Conservation (phyloP, 2,329 filamentous ascomycete species). For the Keithomyces neogunnii region DNA sequence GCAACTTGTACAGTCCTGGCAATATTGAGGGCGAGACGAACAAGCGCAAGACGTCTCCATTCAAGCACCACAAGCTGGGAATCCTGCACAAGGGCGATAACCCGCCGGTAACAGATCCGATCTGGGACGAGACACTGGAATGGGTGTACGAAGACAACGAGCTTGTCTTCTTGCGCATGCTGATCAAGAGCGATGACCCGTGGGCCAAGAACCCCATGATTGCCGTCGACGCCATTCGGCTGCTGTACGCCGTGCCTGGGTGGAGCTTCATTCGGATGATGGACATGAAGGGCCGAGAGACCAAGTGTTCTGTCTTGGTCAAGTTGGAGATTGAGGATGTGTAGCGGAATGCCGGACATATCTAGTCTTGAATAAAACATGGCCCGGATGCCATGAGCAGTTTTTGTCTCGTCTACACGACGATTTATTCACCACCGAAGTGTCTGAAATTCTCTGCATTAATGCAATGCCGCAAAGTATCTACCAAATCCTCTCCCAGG, state of each 20-base stretch:
- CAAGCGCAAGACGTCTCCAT: slow-evolving; percentile 54
- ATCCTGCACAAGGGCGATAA: slow-evolving; percentile 51
- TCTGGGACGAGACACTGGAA: slow-evolving; percentile 58
- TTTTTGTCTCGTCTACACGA: too few species aligned
- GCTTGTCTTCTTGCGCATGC: slow-evolving; percentile 52
- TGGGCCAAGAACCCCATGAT: slow-evolving; percentile 55
- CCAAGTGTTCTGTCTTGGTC: slow-evolving; percentile 51
- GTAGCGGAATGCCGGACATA: slow-evolving; percentile 4
- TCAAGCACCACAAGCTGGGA: slow-evolving; percentile 49
- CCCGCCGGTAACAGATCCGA: slow-evolving; percentile 48
- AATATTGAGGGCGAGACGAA: slow-evolving; percentile 36
- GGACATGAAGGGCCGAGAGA: slow-evolving; percentile 56
- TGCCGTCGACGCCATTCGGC: slow-evolving; percentile 50
- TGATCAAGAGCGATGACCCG: slow-evolving; percentile 59
- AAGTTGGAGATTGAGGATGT: slow-evolving; percentile 48
- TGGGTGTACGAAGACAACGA: slow-evolving; percentile 64
- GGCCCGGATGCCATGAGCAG: not conserved
- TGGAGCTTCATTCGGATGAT: slow-evolving; percentile 60
- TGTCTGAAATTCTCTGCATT: not conserved
- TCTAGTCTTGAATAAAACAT: not conserved
- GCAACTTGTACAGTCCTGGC: slow-evolving; percentile 52
- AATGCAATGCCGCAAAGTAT: not conserved
- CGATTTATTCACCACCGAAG: too few species aligned
- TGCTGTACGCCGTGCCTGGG: slow-evolving; percentile 45
- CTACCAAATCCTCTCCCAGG: slow-evolving; percentile 32